Conservation (phyloP, 2,329 filamentous ascomycete genomes). For the Talaromyces pinophilus region DNA sequence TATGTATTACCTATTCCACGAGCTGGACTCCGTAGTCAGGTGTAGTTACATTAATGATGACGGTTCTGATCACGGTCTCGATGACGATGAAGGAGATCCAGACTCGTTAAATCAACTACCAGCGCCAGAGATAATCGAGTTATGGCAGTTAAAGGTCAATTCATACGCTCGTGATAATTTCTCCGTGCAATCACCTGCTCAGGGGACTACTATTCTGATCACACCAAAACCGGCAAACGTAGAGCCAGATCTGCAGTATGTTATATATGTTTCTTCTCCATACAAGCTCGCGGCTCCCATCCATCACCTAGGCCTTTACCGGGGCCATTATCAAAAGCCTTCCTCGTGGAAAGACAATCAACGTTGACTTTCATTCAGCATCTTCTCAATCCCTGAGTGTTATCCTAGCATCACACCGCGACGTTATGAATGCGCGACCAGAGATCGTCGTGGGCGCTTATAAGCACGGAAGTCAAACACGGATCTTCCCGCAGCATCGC, state of each 20-base stretch:
- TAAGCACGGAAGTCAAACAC: slow-evolving; percentile 6
- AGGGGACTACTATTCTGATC: slow-evolving; percentile 14
- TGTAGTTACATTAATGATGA: slow-evolving; percentile 10
- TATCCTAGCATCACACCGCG: slow-evolving; percentile 14
- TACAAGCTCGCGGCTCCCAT: slow-evolving; percentile 1
- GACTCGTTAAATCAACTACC: not conserved
- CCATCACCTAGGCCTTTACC: slow-evolving; percentile 15
- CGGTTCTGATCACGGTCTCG: slow-evolving; percentile 15
- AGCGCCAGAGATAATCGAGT: not conserved
- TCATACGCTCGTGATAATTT: not conserved
- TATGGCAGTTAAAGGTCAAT: slow-evolving; percentile 15
- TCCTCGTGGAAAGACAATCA: slow-evolving; percentile 17
- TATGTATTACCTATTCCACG: no score
- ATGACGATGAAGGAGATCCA: slow-evolving; percentile 18
- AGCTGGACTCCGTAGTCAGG: not conserved
- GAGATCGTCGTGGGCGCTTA: slow-evolving; percentile 14
- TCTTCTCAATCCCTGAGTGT: slow-evolving; percentile 11
- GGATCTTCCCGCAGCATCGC: slow-evolving; percentile 12
- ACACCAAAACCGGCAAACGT: not conserved
- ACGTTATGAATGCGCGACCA: slow-evolving; percentile 17
- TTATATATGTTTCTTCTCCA: slow-evolving; percentile 21
- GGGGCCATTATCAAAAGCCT: not conserved
- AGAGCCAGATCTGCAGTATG: slow-evolving; percentile 21
- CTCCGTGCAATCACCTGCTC: not conserved
- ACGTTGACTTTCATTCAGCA: slow-evolving; percentile 16